Evolutionary conservation across 805 yeast genomes (phyloP).

Genomic region (Candida qinlingensis): DNA sequence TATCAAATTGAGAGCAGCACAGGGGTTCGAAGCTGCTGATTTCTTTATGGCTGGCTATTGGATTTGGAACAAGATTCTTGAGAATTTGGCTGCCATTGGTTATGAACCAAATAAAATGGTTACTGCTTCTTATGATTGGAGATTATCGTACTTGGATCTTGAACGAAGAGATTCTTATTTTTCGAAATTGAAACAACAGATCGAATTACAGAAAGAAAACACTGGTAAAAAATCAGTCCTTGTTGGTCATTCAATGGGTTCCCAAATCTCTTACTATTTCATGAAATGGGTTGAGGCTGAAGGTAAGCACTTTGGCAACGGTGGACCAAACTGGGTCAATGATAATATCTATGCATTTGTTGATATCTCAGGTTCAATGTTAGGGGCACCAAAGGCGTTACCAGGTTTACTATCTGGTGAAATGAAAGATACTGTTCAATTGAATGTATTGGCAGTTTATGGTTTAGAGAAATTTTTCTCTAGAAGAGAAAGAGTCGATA

Average conservation of each 20-base stretch:
- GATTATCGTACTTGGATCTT: constrained; percentile 82
- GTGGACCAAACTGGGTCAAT: constrained; percentile 88
- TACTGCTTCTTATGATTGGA: constrained; percentile 95
- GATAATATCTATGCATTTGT: constrained; percentile 75
- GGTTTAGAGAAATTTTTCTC: constrained; percentile 94
- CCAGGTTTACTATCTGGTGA: constrained; percentile 95
- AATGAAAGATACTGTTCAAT: constrained; percentile 95
- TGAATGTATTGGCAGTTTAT: constrained; percentile 87
- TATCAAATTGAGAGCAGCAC: constrained; percentile 80
- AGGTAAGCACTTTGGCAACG: constrained; percentile 79
- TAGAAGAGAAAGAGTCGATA: constrained; percentile 79
- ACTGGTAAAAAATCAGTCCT: constrained; percentile 68
- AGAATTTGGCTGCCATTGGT: constrained; percentile 89
- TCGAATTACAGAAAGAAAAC: constrained; percentile 52
- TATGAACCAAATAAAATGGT: constrained; percentile 89
- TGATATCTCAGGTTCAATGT: constrained; percentile 82
- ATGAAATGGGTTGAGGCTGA: constrained; percentile 95
- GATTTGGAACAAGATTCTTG: constrained; percentile 97
- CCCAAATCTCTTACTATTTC: constrained; percentile 83
- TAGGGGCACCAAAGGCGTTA: constrained; percentile 93
- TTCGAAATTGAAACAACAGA: constrained; percentile 62
- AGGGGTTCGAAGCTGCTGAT: constrained; percentile 95
- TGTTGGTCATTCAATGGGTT: constrained; percentile 94
- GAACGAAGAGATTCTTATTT: constrained; percentile 87
- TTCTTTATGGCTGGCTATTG: constrained; percentile 96